Evolutionary conservation across 164 flowering plant species (phyloP).

Genomic region (Litsea cubeba): DNA sequence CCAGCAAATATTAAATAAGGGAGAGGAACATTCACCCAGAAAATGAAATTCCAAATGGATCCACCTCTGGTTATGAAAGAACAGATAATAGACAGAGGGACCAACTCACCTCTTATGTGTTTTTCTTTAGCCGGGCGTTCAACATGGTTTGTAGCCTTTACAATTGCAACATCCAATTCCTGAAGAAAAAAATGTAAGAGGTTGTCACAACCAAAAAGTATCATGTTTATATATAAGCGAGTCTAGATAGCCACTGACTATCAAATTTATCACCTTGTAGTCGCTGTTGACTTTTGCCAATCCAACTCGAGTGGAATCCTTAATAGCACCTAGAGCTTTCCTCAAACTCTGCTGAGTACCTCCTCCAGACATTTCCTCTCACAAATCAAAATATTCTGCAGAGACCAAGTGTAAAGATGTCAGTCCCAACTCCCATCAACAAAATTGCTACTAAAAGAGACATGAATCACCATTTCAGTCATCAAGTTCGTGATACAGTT

Average conservation of each 20-base stretch:
- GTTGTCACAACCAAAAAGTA: background rate
- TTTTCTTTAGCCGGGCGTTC: conserved; percentile 54
- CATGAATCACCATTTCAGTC: background rate
- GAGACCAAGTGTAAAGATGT: background rate
- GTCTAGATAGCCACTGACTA: background rate
- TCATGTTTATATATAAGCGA: background rate
- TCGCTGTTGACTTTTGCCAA: conserved; percentile 97
- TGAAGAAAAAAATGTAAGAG: conserved; percentile 11
- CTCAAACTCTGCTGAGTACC: conserved; percentile 83
- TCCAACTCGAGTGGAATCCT: conserved; percentile 91
- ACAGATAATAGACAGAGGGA: background rate
- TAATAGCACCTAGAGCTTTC: conserved; percentile 88
- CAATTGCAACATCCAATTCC: conserved; percentile 58
- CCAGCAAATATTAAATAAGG: too few relatives aligned
- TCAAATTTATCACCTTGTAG: conserved; percentile 61
- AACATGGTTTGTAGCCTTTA: conserved; percentile 62
- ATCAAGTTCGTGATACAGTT: background rate
- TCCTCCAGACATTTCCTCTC: conserved; percentile 68
- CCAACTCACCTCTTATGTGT: conserved; percentile 37
- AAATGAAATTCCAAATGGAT: too few relatives aligned
- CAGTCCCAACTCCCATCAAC: too few relatives aligned
- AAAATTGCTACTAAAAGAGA: background rate
- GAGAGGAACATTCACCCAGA: too few relatives aligned
- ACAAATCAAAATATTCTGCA: conserved; percentile 27
- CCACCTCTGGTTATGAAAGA: background rate